phyloP scores from a whole-genome alignment of 129 eudicot species.

The Flaveria linearis region DNA sequence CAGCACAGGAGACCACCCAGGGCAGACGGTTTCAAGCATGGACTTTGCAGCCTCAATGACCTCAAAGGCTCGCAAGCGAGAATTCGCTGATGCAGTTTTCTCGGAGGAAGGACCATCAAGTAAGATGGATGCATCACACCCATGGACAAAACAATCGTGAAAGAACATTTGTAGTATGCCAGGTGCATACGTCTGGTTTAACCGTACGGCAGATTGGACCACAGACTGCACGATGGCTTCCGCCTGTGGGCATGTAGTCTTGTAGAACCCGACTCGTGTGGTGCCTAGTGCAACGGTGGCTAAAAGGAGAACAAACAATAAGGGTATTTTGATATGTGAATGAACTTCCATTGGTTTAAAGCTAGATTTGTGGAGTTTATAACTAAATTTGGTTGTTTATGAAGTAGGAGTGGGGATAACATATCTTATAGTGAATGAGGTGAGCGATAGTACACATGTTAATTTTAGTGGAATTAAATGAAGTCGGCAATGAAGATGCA shows the following conservation, averaged over 20 bases:
- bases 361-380: neutral
- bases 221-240: constrained; percentile 37
- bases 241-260: constrained; percentile 39
- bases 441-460: neutral
- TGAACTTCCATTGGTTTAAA: constrained; percentile 5
- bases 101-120: constrained; percentile 58
- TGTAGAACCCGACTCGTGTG: constrained; percentile 44
- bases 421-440: constrained; percentile 2
- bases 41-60: constrained; percentile 65
- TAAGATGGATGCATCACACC: constrained; percentile 87
- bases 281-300: constrained; percentile 32
- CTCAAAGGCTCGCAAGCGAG: constrained; percentile 69
- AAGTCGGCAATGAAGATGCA: neutral
- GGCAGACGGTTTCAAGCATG: constrained; percentile 63
- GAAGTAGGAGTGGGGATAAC: neutral
- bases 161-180: constrained; percentile 51
- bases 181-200: constrained; percentile 38
- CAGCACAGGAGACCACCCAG: constrained; percentile 86
- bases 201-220: constrained; percentile 36
- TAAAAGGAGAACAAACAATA: constrained; percentile 27
- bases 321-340: neutral
- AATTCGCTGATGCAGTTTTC: constrained; percentile 64
- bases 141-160: constrained; percentile 59
- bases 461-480: neutral
- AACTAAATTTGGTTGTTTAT: too few relatives aligned